Evolutionary conservation across 257 asterid species (phyloP), one percentile per base, ranked within the genome.

Genomic region (Solanum gandarillasii): DNA sequence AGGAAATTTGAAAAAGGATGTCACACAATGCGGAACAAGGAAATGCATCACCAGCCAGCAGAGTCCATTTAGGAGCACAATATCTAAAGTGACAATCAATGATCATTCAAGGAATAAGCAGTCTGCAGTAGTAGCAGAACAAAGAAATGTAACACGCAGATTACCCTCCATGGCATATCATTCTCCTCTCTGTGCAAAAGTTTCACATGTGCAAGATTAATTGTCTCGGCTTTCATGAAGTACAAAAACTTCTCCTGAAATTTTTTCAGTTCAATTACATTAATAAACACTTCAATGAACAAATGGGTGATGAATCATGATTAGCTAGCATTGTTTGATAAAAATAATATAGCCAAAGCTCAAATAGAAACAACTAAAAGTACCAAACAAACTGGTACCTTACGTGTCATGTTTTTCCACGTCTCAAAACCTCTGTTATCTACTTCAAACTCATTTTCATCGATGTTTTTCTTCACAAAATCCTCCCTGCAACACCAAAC

Each of bases 341-440:
- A 25, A 20, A 18, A 13, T 6, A 2, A 85, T 43, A 12, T 0
- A 21, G 73, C 34, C 35, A 31, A 88, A 72, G 55, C 13, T n/a
- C 32, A 31, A 79, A 29, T 35, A 6, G 10, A 55, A 12, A 34
- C 7, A 34, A 52, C 43, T 39, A 73, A 52, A 72, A 34, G 46
- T 20, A 11, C 6, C 12, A 16, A 39, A 72, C 38, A 67, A n/a
- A 52, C 21, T 76, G 58, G 31, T 89, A 94, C 98, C 95, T 87
- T 67, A 41, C 31, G 82, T 34, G 93, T 87, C 96, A 94, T 93
- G 75, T 88, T 90, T 91, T 85, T 92, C 98, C 98, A 95, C 7
- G 12, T 85, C 62, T 90, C 94, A 21, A 89, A 89, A 67, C 94
- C 97, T 87, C 83, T 90, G 87, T 90, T 90, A 73, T 93, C 94